phyloP scores from a whole-genome alignment of 2,329 filamentous ascomycete genomes.

The Fusarium verrucosum region DNA sequence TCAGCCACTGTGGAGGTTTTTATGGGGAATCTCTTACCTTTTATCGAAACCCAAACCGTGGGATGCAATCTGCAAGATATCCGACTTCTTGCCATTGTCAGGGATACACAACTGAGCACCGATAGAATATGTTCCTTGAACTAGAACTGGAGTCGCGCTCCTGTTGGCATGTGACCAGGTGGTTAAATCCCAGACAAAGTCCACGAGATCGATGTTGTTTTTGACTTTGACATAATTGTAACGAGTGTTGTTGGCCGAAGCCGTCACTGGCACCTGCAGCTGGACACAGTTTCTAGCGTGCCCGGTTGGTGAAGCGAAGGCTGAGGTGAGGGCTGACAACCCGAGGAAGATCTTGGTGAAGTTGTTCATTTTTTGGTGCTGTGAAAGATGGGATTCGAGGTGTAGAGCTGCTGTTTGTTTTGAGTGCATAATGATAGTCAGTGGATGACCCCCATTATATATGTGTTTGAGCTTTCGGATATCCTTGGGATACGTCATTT shows the following conservation, averaged over 20 bases:
- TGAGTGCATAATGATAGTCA: too few relatives aligned
- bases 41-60: not conserved
- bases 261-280: fast-evolving
- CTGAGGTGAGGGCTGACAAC: fast-evolving
- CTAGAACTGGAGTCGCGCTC: fast-evolving
- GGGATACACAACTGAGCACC: not conserved
- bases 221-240: not conserved
- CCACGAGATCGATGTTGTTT: not conserved
- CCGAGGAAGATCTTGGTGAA: not conserved
- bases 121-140: not conserved
- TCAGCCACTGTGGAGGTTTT: fast-evolving
- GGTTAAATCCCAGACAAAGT: not conserved
- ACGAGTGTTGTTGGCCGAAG: not conserved
- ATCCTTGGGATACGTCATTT: too few relatives aligned
- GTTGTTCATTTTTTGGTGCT: too few relatives aligned
- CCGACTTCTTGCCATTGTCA: not conserved
- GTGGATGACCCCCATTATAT: too few relatives aligned
- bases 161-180: not conserved
- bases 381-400: too few relatives aligned
- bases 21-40: not conserved
- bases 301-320: fast-evolving
- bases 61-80: not conserved
- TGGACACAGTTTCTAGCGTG: not conserved
- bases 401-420: too few relatives aligned
- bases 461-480: too few relatives aligned